phyloP scores from a whole-genome alignment of 257 asterid species.

The Solanum ossicruentum region DNA sequence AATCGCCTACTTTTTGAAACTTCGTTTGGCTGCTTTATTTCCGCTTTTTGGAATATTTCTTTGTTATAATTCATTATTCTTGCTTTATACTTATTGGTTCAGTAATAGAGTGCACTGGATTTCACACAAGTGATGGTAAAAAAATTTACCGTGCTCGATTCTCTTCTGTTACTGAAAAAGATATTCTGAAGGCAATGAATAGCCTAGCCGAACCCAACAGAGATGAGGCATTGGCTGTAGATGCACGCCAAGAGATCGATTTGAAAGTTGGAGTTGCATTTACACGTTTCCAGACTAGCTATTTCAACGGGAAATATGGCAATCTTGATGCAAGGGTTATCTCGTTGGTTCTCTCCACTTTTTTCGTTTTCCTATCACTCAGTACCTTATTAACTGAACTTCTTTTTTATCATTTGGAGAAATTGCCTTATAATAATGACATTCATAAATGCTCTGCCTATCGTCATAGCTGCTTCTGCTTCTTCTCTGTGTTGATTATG shows the following conservation, averaged over 20 bases:
- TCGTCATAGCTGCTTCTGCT: neutral
- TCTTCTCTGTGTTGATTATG: neutral
- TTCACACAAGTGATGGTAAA: constrained; percentile 45
- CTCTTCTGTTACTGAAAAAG: constrained; percentile 89
- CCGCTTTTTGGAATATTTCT: neutral
- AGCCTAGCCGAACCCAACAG: constrained; percentile 67
- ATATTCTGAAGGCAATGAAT: constrained; percentile 65
- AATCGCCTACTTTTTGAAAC: neutral
- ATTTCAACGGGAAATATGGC: constrained; percentile 92
- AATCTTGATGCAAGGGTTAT: constrained; percentile 93
- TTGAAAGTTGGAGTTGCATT: constrained; percentile 96
- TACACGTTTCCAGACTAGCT: constrained; percentile 84
- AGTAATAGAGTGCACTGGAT: constrained; percentile 77
- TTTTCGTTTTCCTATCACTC: neutral
- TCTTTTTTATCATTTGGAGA: neutral
- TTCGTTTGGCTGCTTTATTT: neutral
- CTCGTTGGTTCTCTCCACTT: constrained; percentile 50
- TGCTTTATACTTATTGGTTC: constrained; percentile 14
- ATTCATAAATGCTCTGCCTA: neutral
- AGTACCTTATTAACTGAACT: neutral
- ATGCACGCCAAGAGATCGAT: constrained; percentile 95
- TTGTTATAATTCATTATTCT: neutral
- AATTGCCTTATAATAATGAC: neutral
- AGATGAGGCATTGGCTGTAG: constrained; percentile 86
- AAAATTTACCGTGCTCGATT: constrained; percentile 75